These are phyloP conservation scores for Epithele typhae DNA, from an alignment of 768 basidiomycete species.

Conservation along the genomic window DNA sequence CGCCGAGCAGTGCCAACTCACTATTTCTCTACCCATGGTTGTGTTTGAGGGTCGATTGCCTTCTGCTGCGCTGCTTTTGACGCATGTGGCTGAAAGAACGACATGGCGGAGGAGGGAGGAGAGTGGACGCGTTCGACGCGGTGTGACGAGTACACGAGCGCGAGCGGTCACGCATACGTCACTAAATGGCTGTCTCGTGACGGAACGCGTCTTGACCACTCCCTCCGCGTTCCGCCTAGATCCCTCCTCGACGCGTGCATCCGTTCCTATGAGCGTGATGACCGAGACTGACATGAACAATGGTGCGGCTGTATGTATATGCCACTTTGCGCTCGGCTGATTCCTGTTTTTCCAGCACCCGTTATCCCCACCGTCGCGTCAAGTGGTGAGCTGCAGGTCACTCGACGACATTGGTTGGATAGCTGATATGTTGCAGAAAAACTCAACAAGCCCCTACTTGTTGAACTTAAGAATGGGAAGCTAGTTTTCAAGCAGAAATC, in stretches of 20 bases:
- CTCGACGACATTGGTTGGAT: no score
- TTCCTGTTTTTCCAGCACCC: no score
- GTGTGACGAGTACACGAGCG: constrained; percentile 26
- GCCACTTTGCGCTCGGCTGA: no score
- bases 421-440: constrained; percentile 26
- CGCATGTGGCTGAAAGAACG: constrained; percentile 53
- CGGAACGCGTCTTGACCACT: constrained; percentile 19
- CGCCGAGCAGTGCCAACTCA: constrained; percentile 30
- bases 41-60: constrained; percentile 49
- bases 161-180: constrained; percentile 22
- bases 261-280: constrained; percentile 29
- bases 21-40: constrained; percentile 99
- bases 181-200: constrained; percentile 29
- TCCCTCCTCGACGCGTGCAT: neutral
- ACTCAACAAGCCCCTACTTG: constrained; percentile 39
- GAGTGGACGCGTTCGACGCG: constrained; percentile 25
- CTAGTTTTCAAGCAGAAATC: constrained; percentile 73
- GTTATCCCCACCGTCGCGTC: no score
- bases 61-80: constrained; percentile 26
- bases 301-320: constrained; percentile 20
- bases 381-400: no score
- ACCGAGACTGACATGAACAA: constrained; percentile 31
- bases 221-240: constrained; percentile 8
- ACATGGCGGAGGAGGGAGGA: constrained; percentile 36
- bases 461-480: constrained; percentile 75